Evolutionary conservation across 192 early-diverging fungal species (phyloP), one percentile per base, ranked within the genome.

Genomic region (Coemansia sp.): DNA sequence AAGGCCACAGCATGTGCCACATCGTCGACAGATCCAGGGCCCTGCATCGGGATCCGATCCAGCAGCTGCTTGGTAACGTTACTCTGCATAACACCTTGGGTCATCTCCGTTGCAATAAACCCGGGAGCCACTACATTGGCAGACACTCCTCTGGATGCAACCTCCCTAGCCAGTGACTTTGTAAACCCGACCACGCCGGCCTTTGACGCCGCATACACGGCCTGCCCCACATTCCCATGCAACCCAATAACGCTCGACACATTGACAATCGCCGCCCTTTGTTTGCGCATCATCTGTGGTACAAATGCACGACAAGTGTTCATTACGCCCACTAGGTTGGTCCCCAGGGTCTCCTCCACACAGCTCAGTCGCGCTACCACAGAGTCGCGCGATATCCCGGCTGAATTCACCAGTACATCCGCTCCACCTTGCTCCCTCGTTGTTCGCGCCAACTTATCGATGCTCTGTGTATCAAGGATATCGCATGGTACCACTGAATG

Each of bases 71-170:
- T 61, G 2, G 72, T 74, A 15, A 38, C 62, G 3, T 42, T 22
- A 14, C 57, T 55, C 6, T 62, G 45, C 0, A 61, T 1, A 2
- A 71, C 30, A 2, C 15, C 33, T 1, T 52, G 41, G 2, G 77
- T 80, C 33, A 80, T 56, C 28, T 80, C 72, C 1, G 94, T 95
- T 7, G 86, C 85, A 40, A 94, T 91, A 65, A 88, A 95, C 38
- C 94, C 94, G 36, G 94, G 94, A 10, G 92, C 88, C 69, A 96
- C 85, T 6, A 84, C 83, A 80, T 93, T 94, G 8, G 90, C 93
- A 20, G 91, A 73, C 14, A 96, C 82, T 14, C 84, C 82, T 1
- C 77, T 67, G 13, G 85, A 82, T 1, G 87, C 93, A 3, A 93
- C 65, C 62, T 96, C 94, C 65, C 84, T 87, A 8, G 94, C 90